These are phyloP conservation scores for Ceratocystis huliohia DNA, from an alignment of 2,329 filamentous ascomycete species.

Conservation along the genomic window DNA sequence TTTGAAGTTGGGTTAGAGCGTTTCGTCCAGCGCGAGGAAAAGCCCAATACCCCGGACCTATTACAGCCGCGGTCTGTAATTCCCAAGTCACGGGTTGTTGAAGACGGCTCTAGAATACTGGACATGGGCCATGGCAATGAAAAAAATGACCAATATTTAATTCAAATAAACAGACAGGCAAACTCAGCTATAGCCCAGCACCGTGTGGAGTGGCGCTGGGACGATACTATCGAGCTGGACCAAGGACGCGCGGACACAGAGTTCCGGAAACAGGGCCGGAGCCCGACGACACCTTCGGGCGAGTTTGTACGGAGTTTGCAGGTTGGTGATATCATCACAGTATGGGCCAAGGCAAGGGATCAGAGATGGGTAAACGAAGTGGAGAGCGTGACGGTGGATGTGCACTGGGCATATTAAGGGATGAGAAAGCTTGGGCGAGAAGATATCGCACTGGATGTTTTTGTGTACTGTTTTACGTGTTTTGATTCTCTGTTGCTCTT, in stretches of 20 bases:
- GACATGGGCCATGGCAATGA: slow-evolving; percentile 29
- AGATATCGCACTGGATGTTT: neutral
- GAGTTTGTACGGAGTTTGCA: slow-evolving; percentile 43
- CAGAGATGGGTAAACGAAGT: slow-evolving; percentile 41
- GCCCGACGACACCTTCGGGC: slow-evolving; percentile 39
- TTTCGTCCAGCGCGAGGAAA: slow-evolving; percentile 31
- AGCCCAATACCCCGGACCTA: slow-evolving; percentile 18
- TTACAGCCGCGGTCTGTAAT: slow-evolving; percentile 30
- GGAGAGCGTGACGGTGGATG: slow-evolving; percentile 38
- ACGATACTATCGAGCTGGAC: slow-evolving; percentile 36
- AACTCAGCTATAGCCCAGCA: slow-evolving; percentile 30
- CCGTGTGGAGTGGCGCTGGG: slow-evolving; percentile 41
- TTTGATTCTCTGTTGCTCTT: slow-evolving; percentile 2
- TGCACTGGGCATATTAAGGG: slow-evolving; percentile 41
- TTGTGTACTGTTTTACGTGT: neutral
- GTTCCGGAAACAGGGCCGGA: slow-evolving; percentile 36
- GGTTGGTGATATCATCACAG: slow-evolving; percentile 46
- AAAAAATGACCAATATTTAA: slow-evolving; percentile 28
- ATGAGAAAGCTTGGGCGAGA: neutral
- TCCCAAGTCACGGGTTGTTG: slow-evolving; percentile 24
- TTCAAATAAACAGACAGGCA: slow-evolving; percentile 38
- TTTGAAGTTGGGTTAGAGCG: slow-evolving; percentile 51
- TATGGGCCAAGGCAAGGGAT: slow-evolving; percentile 50
- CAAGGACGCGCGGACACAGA: slow-evolving; percentile 29
- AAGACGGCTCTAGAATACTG: slow-evolving; percentile 26